phyloP scores from a whole-genome alignment of 2,329 filamentous ascomycete genomes.

The Nannizziopsis barbatae region DNA sequence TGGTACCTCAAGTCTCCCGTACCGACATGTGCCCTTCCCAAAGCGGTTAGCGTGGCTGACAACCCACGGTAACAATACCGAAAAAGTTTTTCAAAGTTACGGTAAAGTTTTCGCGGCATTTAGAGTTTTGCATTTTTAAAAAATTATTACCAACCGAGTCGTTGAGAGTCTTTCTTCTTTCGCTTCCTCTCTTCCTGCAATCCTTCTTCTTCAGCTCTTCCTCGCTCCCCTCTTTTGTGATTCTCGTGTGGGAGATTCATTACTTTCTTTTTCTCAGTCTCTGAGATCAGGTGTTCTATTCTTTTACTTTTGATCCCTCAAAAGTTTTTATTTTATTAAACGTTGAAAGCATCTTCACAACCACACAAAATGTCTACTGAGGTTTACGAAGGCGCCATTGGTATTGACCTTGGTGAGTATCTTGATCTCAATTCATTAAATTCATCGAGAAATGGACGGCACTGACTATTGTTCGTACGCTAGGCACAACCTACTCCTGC shows the following conservation, averaged over 20 bases:
- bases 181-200: neutral
- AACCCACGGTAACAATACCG: slow-evolving; percentile 7
- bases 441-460: neutral
- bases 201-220: slow-evolving; percentile 1
- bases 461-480: slow-evolving; percentile 19
- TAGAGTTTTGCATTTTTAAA: slow-evolving; percentile 9
- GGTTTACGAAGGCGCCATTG: slow-evolving; percentile 98
- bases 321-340: slow-evolving; percentile 16
- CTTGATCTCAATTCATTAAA: neutral
- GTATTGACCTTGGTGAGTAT: slow-evolving; percentile 91
- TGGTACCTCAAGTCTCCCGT: neutral
- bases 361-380: slow-evolving; percentile 75
- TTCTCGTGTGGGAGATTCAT: slow-evolving; percentile 7
- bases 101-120: slow-evolving; percentile 6
- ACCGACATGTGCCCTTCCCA: neutral
- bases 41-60: neutral
- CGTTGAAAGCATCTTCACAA: slow-evolving; percentile 18
- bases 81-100: slow-evolving; percentile 7
- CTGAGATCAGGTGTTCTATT: slow-evolving; percentile 2
- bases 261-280: slow-evolving; percentile 4
- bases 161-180: slow-evolving; percentile 1
- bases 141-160: neutral
- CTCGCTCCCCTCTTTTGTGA: slow-evolving; percentile 4
- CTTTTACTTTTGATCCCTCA: slow-evolving; percentile 6
- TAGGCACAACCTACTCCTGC: slow-evolving; percentile 99